Conservation (phyloP, 2,329 filamentous ascomycete species). For the Exophiala xenobiotica region DNA sequence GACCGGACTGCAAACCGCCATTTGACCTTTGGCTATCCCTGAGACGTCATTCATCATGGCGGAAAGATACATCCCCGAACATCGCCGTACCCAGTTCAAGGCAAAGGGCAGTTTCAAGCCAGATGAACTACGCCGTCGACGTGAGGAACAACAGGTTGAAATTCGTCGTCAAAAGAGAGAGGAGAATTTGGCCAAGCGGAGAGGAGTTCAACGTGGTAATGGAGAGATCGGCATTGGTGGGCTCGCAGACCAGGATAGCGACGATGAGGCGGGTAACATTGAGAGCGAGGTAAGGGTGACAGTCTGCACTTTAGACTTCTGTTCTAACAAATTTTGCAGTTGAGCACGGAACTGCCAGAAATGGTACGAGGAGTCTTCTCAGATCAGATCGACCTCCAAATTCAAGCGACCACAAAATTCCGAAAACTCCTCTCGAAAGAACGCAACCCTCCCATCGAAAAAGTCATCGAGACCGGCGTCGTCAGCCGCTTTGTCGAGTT, state of each 20-base stretch:
- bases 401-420: constrained; percentile 97
- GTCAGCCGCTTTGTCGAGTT: constrained; percentile 98
- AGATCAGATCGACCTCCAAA: constrained; percentile 96
- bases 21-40: constrained; percentile 9
- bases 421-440: constrained; percentile 97
- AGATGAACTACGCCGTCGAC: constrained; percentile 95
- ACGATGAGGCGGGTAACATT: constrained; percentile 91
- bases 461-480: constrained; percentile 98
- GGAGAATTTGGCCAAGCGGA: constrained; percentile 97
- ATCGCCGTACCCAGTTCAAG: constrained; percentile 99
- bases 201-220: constrained; percentile 84
- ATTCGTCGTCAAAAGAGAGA: constrained; percentile 98
- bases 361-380: constrained; percentile 99
- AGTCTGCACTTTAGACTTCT: constrained; percentile 14
- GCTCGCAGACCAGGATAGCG: constrained; percentile 84
- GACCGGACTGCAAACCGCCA: not conserved
- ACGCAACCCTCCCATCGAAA: constrained; percentile 97
- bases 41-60: constrained; percentile 66
- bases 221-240: constrained; percentile 57
- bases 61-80: constrained; percentile 98
- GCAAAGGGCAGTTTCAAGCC: constrained; percentile 99
- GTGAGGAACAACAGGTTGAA: constrained; percentile 98
- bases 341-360: constrained; percentile 95
- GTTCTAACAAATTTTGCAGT: constrained; percentile 52
- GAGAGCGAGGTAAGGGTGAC: constrained; percentile 96